phyloP scores from a whole-genome alignment of 805 yeast genomes.

The Wickerhamomyces bovis region DNA sequence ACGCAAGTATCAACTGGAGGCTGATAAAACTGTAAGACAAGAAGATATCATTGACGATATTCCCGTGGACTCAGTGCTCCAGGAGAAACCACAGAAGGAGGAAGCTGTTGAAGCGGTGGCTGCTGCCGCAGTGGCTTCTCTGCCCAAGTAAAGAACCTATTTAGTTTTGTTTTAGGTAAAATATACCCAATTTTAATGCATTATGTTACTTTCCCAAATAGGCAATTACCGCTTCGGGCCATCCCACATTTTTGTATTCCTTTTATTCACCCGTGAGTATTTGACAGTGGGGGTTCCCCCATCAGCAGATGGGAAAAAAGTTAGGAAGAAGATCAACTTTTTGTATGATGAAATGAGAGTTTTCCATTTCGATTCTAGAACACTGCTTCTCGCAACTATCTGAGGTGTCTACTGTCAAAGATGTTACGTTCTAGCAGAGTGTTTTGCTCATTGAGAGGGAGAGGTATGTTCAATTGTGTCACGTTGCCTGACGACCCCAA shows the following conservation, averaged over 20 bases:
- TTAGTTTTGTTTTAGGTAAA: too few species aligned
- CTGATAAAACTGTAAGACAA: neutral
- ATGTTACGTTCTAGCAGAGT: neutral
- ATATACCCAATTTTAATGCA: neutral
- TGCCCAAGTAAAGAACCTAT: neutral
- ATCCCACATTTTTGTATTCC: neutral
- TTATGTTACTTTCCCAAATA: neutral
- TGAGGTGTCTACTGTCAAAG: neutral
- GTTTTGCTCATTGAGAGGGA: neutral
- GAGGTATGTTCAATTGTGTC: neutral
- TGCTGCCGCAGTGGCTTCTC: neutral
- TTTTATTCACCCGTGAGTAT: neutral
- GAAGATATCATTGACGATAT: neutral
- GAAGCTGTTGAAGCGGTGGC: neutral
- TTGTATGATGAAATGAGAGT: neutral
- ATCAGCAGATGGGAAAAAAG: neutral
- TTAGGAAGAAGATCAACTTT: neutral
- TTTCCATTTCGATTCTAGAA: neutral
- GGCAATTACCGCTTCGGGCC: neutral
- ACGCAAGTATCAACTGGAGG: conserved; percentile 20
- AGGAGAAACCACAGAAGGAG: neutral
- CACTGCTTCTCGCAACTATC: neutral
- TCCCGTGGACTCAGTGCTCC: neutral
- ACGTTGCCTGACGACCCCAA: neutral
- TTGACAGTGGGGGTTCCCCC: neutral